Percentiles rank a stretch among this genome's conserved stretches.
Conservation (phyloP, 106 monocot species). For the Posidonia australis region DNA sequence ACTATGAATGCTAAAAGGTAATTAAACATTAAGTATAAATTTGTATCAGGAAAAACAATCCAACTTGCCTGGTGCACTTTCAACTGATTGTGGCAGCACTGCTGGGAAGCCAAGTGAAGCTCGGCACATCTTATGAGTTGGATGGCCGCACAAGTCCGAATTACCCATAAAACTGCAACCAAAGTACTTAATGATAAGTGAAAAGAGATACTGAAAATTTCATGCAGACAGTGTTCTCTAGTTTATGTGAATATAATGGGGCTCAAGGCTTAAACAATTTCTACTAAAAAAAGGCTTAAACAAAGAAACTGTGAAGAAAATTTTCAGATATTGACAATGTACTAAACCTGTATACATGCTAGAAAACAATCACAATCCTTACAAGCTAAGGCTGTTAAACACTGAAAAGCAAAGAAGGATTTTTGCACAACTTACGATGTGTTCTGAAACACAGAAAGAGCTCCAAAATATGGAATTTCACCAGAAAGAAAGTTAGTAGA, state of each 20-base stretch:
- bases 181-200: neutral
- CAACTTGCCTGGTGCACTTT: slow-evolving; percentile 6
- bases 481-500: slow-evolving; percentile 96
- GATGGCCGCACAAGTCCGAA: slow-evolving; percentile 88
- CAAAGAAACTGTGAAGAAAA: too few species aligned
- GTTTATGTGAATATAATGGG: too few species aligned
- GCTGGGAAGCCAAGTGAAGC: slow-evolving; percentile 81
- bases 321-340: too few species aligned
- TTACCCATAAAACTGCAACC: slow-evolving; percentile 76
- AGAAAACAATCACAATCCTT: too few species aligned
- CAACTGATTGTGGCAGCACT: slow-evolving; percentile 56
- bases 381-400: neutral
- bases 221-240: too few species aligned
- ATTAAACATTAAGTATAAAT: too few species aligned
- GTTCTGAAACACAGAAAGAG: slow-evolving; percentile 63
- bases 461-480: slow-evolving; percentile 87
- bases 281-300: too few species aligned
- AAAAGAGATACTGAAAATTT: neutral
- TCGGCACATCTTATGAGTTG: slow-evolving; percentile 54
- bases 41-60: neutral
- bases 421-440: slow-evolving; percentile 48
- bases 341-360: too few species aligned
- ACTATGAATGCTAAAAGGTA: too few species aligned
- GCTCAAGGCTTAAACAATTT: too few species aligned
- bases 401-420: neutral